Evolutionary conservation across 768 basidiomycete species (phyloP).

Genomic region (Boletus bicolor): DNA sequence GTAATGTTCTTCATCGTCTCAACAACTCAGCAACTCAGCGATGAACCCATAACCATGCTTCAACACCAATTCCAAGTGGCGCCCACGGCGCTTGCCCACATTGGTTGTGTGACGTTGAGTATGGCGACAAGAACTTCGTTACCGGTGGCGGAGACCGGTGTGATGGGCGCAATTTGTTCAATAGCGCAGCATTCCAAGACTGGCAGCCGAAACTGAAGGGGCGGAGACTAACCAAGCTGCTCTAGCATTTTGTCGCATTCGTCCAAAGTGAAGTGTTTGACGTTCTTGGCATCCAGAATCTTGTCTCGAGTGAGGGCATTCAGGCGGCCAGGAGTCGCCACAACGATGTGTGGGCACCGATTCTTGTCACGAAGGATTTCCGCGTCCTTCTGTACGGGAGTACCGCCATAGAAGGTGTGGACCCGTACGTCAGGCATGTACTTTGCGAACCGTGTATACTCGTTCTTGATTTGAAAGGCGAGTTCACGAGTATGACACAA

Average conservation of each 20-base stretch:
- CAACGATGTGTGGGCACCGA: constrained; percentile 98
- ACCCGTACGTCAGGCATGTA: constrained; percentile 99
- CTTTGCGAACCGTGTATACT: constrained; percentile 98
- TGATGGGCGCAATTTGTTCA: constrained; percentile 45
- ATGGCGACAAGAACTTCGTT: constrained; percentile 37
- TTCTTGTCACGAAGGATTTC: constrained; percentile 92
- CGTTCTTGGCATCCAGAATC: constrained; percentile 88
- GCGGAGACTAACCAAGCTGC: constrained; percentile 96
- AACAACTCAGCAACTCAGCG: constrained; percentile 36
- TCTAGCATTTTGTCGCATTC: constrained; percentile 99
- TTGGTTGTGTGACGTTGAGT: constrained; percentile 38
- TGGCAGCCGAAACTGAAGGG: constrained; percentile 67
- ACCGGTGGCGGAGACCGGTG: constrained; percentile 33
- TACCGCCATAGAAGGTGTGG: constrained; percentile 97
- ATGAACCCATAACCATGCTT: constrained; percentile 37
- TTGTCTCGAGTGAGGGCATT: constrained; percentile 96
- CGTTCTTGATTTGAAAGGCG: constrained; percentile 99
- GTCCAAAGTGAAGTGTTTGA: constrained; percentile 99
- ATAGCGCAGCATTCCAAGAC: constrained; percentile 39
- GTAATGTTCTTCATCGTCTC: constrained; percentile 39
- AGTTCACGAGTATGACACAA: constrained; percentile 99
- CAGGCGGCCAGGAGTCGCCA: constrained; percentile 95
- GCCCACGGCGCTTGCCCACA: constrained; percentile 38
- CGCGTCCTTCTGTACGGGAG: constrained; percentile 88
- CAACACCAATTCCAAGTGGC: constrained; percentile 38